Evolutionary conservation across 805 yeast species (phyloP).

Genomic region (Saturnispora gosingensis): DNA sequence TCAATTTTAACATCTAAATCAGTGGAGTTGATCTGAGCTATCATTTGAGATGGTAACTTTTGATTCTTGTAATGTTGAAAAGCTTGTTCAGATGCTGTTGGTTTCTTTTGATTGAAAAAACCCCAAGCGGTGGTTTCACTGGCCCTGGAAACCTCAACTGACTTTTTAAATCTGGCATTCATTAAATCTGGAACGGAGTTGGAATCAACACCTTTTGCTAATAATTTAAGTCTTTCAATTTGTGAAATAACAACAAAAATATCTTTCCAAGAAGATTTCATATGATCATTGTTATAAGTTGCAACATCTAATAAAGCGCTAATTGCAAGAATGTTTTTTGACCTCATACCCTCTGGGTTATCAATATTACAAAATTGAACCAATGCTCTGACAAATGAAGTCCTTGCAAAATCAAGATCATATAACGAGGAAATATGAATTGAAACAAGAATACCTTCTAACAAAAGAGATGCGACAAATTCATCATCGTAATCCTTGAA

Average conservation of each 20-base stretch:
- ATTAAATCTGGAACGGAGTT: slow-evolving; percentile 79
- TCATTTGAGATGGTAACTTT: slow-evolving; percentile 49
- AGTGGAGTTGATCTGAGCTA: slow-evolving; percentile 49
- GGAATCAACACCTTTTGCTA: slow-evolving; percentile 81
- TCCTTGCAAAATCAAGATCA: slow-evolving; percentile 74
- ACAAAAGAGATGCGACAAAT: slow-evolving; percentile 55
- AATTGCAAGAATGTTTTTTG: slow-evolving; percentile 77
- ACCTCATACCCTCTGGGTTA: slow-evolving; percentile 66
- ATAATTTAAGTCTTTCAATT: slow-evolving; percentile 79
- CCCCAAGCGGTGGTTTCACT: slow-evolving; percentile 16
- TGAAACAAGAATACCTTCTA: slow-evolving; percentile 81
- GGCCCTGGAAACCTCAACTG: slow-evolving; percentile 30
- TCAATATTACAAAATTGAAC: slow-evolving; percentile 78
- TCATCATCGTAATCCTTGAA: slow-evolving; percentile 80
- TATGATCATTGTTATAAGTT: slow-evolving; percentile 63
- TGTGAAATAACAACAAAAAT: slow-evolving; percentile 78
- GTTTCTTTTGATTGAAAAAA: slow-evolving; percentile 44
- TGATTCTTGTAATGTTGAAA: slow-evolving; percentile 65
- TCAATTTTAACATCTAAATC: slow-evolving; percentile 77
- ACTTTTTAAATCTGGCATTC: slow-evolving; percentile 57
- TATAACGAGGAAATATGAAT: slow-evolving; percentile 78
- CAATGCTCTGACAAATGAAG: slow-evolving; percentile 83
- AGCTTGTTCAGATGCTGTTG: slow-evolving; percentile 57
- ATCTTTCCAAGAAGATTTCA: slow-evolving; percentile 77
- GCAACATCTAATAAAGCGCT: slow-evolving; percentile 67